Base-by-base conservation (phyloP, 2,329 filamentous ascomycete genomes). In the Fusarium nygamai region DNA sequence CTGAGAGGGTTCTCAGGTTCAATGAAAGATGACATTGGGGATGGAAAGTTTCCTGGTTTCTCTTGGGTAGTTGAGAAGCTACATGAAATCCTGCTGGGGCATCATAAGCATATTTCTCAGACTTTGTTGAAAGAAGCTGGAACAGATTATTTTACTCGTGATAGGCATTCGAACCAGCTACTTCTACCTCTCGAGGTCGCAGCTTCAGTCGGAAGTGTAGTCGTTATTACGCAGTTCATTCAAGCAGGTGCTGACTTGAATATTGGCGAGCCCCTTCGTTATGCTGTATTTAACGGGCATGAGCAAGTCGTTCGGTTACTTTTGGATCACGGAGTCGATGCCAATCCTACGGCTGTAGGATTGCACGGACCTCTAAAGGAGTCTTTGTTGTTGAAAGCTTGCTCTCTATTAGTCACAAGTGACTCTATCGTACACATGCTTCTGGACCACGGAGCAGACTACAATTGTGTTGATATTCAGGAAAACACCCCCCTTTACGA, bases 181-280 rank as follows among this genome's bases (percentile, higher is more conserved):
- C 41, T n/a, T 43, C 1, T 2, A 9, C 43, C 24, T 27, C 7
- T 46, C 17, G 24, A 27, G 0, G 11, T 20, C 3, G 43, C n/a
- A 2, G 17, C 10, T 19, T 19, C 6, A 12, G 19, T 27, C 14
- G 24, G 44, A 20, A 46, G 12, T 46, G 17, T 7, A 27, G 24
- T 5, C 43, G 6, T 7, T 10, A 17, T 27, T 12, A 4, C 3
- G 6, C 6, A 46, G 17, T 8, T 27, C 7, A 12, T 46, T 8
- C 16, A 46, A 4, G 43, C 43, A 19, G 17, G 17, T 13, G 13
- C 20, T 20, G 43, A 27, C 43, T 27, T 20, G 10, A 12, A 13
- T 12, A 1, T 20, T 10, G 10, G 17, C 3, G 13, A 8, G 7
- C 5, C 16, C 0, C 17, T 46, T 11, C 13, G 8, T 46, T 0